Conservation (phyloP, 768 basidiomycete genomes). For the Podaxis pistillaris region DNA sequence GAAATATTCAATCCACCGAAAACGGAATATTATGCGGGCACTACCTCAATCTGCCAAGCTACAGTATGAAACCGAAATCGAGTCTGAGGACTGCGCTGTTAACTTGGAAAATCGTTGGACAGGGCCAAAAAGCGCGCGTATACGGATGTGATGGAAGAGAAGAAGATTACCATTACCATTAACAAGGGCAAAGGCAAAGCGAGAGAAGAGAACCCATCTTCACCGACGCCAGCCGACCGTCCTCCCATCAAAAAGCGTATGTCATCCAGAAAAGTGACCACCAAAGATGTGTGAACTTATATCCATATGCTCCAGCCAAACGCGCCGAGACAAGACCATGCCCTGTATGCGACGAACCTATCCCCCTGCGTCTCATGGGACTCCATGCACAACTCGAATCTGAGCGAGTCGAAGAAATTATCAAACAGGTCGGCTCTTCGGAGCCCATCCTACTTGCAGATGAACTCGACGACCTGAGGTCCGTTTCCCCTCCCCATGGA, state of each 20-base stretch:
- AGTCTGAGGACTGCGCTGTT: neutral
- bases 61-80: slow-evolving; percentile 5
- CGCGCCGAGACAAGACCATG: slow-evolving; percentile 75
- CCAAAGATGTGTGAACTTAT: neutral
- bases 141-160: slow-evolving; percentile 2
- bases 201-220: neutral
- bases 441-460: slow-evolving; percentile 46
- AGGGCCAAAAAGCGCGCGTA: slow-evolving; percentile 9
- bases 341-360: slow-evolving; percentile 70
- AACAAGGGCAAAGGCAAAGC: slow-evolving; percentile 10
- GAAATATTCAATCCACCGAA: neutral
- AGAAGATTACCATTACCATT: neutral
- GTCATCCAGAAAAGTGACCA: neutral
- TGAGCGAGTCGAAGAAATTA: slow-evolving; percentile 67
- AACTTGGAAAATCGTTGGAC: neutral
- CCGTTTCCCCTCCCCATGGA: slow-evolving; percentile 22
- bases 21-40: neutral
- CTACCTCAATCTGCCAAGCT: slow-evolving; percentile 2
- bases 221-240: neutral
- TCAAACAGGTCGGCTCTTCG: slow-evolving; percentile 58
- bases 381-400: slow-evolving; percentile 65
- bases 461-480: slow-evolving; percentile 53
- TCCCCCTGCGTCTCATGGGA: slow-evolving; percentile 70
- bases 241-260: slow-evolving; percentile 11
- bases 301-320: slow-evolving; percentile 41